A percentile compares a stretch with the other conserved stretches of the same genome.
These are phyloP conservation scores for Wickerhamiella sergipiensis DNA, from an alignment of 805 yeast species.

Conservation along the genomic window DNA sequence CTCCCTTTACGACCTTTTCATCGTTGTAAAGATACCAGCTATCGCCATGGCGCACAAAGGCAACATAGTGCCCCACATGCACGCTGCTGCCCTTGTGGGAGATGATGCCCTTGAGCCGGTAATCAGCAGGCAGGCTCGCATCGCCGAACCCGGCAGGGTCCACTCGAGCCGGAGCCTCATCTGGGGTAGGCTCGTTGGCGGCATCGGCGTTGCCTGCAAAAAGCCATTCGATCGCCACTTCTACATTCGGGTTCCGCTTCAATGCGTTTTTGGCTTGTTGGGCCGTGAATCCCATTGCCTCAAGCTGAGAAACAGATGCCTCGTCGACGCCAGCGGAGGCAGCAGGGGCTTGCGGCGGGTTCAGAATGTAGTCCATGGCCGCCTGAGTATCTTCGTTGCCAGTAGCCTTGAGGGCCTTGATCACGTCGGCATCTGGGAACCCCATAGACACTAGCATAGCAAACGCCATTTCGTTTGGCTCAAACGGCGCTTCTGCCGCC, in stretches of 20 bases:
- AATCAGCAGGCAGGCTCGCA: constrained; percentile 26
- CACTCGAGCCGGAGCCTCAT: constrained; percentile 10
- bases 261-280: constrained; percentile 65
- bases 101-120: constrained; percentile 46
- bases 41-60: constrained; percentile 40
- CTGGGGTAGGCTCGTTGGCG: constrained; percentile 33
- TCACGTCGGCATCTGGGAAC: constrained; percentile 54
- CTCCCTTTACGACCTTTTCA: constrained; percentile 60
- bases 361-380: constrained; percentile 82
- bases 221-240: constrained; percentile 82
- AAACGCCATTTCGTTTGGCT: constrained; percentile 35
- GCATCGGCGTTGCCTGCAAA: constrained; percentile 64
- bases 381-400: constrained; percentile 52
- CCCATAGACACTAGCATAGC: constrained; percentile 66
- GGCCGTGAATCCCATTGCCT: constrained; percentile 65
- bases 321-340: constrained; percentile 8
- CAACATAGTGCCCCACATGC: constrained; percentile 89
- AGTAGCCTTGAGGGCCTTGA: constrained; percentile 56
- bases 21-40: constrained; percentile 77
- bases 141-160: constrained; percentile 8
- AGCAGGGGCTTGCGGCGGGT: constrained; percentile 1
- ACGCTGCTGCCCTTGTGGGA: constrained; percentile 86
- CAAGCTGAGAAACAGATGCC: constrained; percentile 35
- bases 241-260: constrained; percentile 42
- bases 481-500: constrained; percentile 4